phyloP scores from a whole-genome alignment of 1,139 yeast genomes.

The Yamadazyma atmosphaerica region DNA sequence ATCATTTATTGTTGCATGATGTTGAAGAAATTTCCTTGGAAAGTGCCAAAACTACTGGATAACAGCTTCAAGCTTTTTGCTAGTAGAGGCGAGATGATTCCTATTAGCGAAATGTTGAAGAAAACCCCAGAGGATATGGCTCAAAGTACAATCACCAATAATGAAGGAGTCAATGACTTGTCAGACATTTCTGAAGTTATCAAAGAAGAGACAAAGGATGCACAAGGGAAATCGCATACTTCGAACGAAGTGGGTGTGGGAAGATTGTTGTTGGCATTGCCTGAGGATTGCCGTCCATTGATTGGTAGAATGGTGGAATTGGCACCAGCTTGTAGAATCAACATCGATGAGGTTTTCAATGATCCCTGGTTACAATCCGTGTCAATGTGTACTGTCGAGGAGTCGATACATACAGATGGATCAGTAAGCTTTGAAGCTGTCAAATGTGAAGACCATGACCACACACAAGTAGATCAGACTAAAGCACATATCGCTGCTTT shows the following conservation, averaged over 20 bases:
- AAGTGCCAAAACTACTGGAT: conserved; percentile 86
- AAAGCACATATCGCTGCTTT: conserved; percentile 95
- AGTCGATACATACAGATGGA: conserved; percentile 31
- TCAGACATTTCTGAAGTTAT: conserved; percentile 33
- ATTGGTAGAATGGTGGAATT: conserved; percentile 75
- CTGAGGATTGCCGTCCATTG: conserved; percentile 64
- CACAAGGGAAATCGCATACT: conserved; percentile 48
- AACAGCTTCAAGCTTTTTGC: conserved; percentile 74
- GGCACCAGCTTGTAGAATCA: conserved; percentile 85
- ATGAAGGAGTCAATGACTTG: conserved; percentile 22
- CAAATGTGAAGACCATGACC: conserved; percentile 63
- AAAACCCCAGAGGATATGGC: conserved; percentile 31
- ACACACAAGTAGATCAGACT: conserved; percentile 86
- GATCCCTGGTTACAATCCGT: conserved; percentile 74
- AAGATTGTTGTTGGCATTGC: conserved; percentile 65
- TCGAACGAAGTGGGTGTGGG: conserved; percentile 69
- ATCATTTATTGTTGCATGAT: conserved; percentile 95
- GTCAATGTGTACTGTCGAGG: conserved; percentile 66
- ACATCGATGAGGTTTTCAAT: conserved; percentile 76
- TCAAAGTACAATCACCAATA: conserved; percentile 8
- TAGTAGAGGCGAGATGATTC: conserved; percentile 45
- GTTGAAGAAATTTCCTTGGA: conserved; percentile 94
- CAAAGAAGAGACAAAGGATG: conserved; percentile 3
- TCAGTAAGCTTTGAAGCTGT: conserved; percentile 34
- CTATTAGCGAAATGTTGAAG: conserved; percentile 42